These are phyloP conservation scores for Hypoxylon crocopeplum DNA, from an alignment of 495 filamentous ascomycete genomes.

Conservation along the genomic window DNA sequence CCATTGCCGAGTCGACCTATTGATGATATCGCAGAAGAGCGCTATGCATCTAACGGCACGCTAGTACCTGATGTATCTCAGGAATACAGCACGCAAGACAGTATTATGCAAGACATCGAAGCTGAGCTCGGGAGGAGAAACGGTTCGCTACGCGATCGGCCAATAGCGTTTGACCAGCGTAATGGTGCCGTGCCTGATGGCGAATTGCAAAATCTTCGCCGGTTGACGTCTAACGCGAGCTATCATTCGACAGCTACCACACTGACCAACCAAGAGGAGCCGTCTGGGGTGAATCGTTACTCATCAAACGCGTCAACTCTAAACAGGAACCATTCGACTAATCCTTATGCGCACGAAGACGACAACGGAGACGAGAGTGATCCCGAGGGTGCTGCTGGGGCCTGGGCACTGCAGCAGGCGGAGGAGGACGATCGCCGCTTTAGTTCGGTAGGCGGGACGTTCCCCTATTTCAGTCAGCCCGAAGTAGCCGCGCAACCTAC, in stretches of 20 bases:
- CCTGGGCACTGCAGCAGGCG: conserved; percentile 81
- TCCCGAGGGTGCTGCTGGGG: conserved; percentile 84
- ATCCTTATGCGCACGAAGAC: conserved; percentile 40
- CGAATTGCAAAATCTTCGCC: conserved; percentile 50
- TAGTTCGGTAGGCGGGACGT: conserved; percentile 42
- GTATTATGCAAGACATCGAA: conserved; percentile 61
- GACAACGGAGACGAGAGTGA: conserved; percentile 76
- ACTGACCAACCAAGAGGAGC: conserved; percentile 39
- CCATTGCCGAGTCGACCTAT: conserved; percentile 61
- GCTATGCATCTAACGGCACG: conserved; percentile 44
- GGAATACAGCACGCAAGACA: conserved; percentile 53
- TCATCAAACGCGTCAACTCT: conserved; percentile 58
- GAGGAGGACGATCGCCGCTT: conserved; percentile 83
- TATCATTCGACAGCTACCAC: conserved; percentile 61
- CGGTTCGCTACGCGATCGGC: conserved; percentile 28
- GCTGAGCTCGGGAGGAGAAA: conserved; percentile 51
- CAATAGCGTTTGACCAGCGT: conserved; percentile 42
- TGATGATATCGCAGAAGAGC: conserved; percentile 49
- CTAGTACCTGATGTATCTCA: conserved; percentile 26
- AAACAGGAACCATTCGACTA: conserved; percentile 48
- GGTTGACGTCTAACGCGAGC: conserved; percentile 42
- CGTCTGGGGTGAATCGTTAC: conserved; percentile 47
- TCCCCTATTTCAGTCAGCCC: conserved; percentile 45
- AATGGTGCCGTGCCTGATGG: conserved; percentile 52
- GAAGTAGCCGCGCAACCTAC: conserved; percentile 45